Evolutionary conservation across 83 land plant species (phyloP), one percentile per base, ranked within the genome.

Genomic region (Diphasiastrum complanatum): DNA sequence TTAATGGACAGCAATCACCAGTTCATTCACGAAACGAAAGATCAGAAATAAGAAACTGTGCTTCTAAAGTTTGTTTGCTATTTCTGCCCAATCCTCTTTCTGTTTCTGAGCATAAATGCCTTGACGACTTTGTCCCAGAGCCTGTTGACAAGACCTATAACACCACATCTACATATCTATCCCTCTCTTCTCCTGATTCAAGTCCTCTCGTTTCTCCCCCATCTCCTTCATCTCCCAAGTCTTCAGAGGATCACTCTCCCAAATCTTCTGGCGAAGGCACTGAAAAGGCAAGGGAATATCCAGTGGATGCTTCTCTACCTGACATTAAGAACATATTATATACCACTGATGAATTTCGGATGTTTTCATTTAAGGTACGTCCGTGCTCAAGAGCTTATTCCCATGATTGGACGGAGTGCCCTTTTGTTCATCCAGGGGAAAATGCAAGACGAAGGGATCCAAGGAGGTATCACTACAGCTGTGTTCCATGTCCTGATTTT

Each of bases 391-490:
- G n/a, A n/a, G n/a, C n/a, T n/a, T n/a, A n/a, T n/a, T n/a, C n/a
- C n/a, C n/a, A 65, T 51, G 68, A 65, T 51, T 65, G 68, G 68
- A 65, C 68, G 2, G 68, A 65, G 46, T 65, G 68, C 19, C 68
- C 68, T 19, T 65, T 65, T 53, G 68, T 65, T 30, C 68, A 65
- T 54, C 68, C 68, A n/a, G 64, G 68, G 14, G 68, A 65, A 30
- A 65, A 65, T 53, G 68, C 68, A 26, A 61, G 68, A 14, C 57
- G 68, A 18, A 65, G 68, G 24, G 64, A 61, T 61, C 68, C 68
- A 40, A 51, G 68, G 26, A 51, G 68, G 50, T 65, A 48, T 26
- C 68, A 65, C 28, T 65, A 65, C 37, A 65, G 68, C 46, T 65
- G 68, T 51, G 68, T 65, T 38, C 68, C 68, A 22, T 65, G 68